Percentiles rank a stretch among this genome's conserved stretches.
These are phyloP conservation scores for Candida vaughaniae DNA, from an alignment of 805 yeast genomes.

Conservation along the genomic window DNA sequence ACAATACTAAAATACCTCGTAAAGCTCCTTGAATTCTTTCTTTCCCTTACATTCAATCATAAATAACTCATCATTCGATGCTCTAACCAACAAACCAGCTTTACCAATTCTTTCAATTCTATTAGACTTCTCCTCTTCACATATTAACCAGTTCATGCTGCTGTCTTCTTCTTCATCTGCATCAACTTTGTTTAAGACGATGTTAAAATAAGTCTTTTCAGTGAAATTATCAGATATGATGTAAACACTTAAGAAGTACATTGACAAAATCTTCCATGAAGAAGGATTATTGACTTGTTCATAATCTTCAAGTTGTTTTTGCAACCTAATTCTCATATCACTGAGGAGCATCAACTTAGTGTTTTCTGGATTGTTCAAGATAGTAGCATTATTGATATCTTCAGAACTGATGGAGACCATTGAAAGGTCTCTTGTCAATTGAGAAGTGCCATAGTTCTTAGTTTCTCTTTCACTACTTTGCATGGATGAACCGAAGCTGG, in stretches of 20 bases:
- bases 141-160: slow-evolving; percentile 29
- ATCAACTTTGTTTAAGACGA: slow-evolving; percentile 22
- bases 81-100: slow-evolving; percentile 41
- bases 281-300: slow-evolving; percentile 33
- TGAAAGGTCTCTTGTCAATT: slow-evolving; percentile 17
- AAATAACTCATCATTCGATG: slow-evolving; percentile 26
- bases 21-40: slow-evolving; percentile 31
- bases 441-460: slow-evolving; percentile 3
- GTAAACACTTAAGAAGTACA: slow-evolving; percentile 33
- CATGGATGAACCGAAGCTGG: slow-evolving; percentile 18
- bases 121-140: slow-evolving; percentile 26
- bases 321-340: slow-evolving; percentile 37
- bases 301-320: slow-evolving; percentile 31
- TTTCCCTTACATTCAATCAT: slow-evolving; percentile 47
- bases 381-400: slow-evolving; percentile 18
- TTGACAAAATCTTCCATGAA: slow-evolving; percentile 42
- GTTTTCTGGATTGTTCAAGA: slow-evolving; percentile 26
- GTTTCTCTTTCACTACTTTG: background rate
- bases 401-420: slow-evolving; percentile 19
- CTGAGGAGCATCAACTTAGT: slow-evolving; percentile 23
- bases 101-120: slow-evolving; percentile 40
- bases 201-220: slow-evolving; percentile 25
- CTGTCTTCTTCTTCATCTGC: slow-evolving; percentile 9
- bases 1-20: slow-evolving; percentile 14
- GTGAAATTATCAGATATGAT: slow-evolving; percentile 27